These are phyloP conservation scores for Tuber calosporum DNA, from an alignment of 495 filamentous ascomycete species.

Conservation along the genomic window DNA sequence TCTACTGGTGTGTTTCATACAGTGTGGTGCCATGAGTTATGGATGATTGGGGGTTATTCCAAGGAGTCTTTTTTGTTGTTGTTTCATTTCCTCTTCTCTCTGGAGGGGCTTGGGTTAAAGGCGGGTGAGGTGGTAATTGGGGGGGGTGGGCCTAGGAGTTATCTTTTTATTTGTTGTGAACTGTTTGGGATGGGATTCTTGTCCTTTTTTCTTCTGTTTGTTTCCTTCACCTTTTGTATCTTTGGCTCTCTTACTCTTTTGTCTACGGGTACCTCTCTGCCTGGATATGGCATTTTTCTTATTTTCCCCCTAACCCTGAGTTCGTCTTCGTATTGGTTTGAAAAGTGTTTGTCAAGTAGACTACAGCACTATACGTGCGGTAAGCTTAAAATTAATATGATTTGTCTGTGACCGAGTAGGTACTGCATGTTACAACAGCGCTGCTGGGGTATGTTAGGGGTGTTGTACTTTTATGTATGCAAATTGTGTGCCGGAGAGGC, in stretches of 20 bases:
- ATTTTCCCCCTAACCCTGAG: neutral
- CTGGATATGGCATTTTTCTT: neutral
- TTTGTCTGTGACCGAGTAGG: neutral
- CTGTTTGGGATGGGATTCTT: neutral
- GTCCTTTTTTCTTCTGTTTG: neutral
- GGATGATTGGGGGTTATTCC: neutral
- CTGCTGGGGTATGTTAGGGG: neutral
- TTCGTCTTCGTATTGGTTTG: neutral
- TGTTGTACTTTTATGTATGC: neutral
- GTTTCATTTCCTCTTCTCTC: neutral
- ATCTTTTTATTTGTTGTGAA: neutral
- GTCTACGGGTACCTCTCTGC: neutral
- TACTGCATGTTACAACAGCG: neutral
- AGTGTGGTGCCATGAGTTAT: neutral
- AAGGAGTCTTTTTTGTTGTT: neutral
- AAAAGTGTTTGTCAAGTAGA: constrained; percentile 3
- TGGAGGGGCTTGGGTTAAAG: neutral
- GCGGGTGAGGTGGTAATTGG: neutral
- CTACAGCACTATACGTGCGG: neutral
- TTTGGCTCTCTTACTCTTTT: neutral
- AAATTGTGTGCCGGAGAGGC: neutral
- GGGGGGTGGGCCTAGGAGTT: constrained; percentile 1
- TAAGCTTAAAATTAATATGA: neutral
- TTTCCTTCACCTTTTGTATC: neutral
- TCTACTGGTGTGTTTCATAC: neutral